Conservation (phyloP, 2,329 filamentous ascomycete genomes). For the Fusarium sp. region DNA sequence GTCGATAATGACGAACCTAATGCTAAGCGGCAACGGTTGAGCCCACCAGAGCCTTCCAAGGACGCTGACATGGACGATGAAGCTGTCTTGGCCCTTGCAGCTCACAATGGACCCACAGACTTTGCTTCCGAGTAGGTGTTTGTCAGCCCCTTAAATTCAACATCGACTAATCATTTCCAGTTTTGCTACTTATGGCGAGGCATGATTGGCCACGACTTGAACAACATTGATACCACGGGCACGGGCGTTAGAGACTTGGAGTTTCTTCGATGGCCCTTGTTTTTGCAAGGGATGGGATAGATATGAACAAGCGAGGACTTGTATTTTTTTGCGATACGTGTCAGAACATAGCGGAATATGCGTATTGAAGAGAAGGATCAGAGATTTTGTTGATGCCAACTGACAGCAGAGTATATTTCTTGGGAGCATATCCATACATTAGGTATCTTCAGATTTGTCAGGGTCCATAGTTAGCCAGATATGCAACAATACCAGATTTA, state of each 20-base stretch:
- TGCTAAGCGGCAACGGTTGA: constrained; percentile 59
- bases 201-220: constrained; percentile 47
- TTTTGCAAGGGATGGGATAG: constrained; percentile 5
- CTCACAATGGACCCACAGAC: constrained; percentile 57
- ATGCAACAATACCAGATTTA: neutral
- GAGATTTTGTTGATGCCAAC: neutral
- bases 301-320: constrained; percentile 15
- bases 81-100: constrained; percentile 62
- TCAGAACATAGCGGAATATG: neutral
- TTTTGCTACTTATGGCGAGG: constrained; percentile 58
- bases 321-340: neutral
- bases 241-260: constrained; percentile 38
- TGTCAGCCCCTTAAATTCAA: neutral
- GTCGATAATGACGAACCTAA: constrained; percentile 56
- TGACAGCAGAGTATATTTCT: neutral
- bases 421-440: neutral
- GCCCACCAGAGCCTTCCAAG: constrained; percentile 48
- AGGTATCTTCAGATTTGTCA: neutral
- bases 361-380: constrained; percentile 6
- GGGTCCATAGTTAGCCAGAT: neutral
- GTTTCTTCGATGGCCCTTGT: constrained; percentile 17
- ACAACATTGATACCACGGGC: constrained; percentile 41
- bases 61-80: constrained; percentile 61
- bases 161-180: constrained; percentile 43
- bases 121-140: constrained; percentile 60